Percentiles rank a stretch among this genome's conserved stretches.
These are phyloP conservation scores for Solanum clarkiae DNA, from an alignment of 257 asterid genomes.

Conservation along the genomic window DNA sequence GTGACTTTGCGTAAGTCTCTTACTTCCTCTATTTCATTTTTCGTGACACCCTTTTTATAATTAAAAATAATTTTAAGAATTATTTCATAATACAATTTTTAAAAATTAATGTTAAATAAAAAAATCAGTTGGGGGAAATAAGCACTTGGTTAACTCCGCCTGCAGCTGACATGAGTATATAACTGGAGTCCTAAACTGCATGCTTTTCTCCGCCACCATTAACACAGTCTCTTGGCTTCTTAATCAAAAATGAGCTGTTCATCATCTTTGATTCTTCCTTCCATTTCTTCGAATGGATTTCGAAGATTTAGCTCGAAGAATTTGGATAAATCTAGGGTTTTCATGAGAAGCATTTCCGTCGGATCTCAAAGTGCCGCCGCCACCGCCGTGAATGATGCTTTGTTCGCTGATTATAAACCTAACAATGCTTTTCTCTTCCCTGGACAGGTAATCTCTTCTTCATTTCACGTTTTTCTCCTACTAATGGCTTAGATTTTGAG, in stretches of 20 bases:
- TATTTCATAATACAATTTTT: too few relatives aligned
- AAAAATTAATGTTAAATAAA: too few relatives aligned
- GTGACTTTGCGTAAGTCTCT: too few relatives aligned
- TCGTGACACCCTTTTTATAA: too few relatives aligned
- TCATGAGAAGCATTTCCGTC: constrained; percentile 52
- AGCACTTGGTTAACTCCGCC: neutral
- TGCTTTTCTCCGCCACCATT: constrained; percentile 6
- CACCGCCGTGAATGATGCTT: constrained; percentile 37
- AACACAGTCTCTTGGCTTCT: neutral
- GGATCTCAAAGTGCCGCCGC: constrained; percentile 45
- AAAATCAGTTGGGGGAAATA: too few relatives aligned
- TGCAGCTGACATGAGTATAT: neutral
- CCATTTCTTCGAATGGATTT: constrained; percentile 40
- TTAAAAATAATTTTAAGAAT: too few relatives aligned
- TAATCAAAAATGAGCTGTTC: constrained; percentile 24
- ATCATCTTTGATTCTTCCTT: constrained; percentile 40
- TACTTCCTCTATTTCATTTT: too few relatives aligned
- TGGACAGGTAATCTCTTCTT: constrained; percentile 53
- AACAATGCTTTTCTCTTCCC: constrained; percentile 87
- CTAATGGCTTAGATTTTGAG: neutral
- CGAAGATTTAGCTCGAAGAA: constrained; percentile 19
- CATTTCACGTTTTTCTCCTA: neutral
- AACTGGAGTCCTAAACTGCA: neutral
- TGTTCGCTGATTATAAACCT: constrained; percentile 69
- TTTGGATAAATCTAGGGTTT: constrained; percentile 54